Evolutionary conservation across 163 green algal genomes (phyloP), one percentile per base, ranked within the genome.

Genomic region (Scenedesmus sp.): DNA sequence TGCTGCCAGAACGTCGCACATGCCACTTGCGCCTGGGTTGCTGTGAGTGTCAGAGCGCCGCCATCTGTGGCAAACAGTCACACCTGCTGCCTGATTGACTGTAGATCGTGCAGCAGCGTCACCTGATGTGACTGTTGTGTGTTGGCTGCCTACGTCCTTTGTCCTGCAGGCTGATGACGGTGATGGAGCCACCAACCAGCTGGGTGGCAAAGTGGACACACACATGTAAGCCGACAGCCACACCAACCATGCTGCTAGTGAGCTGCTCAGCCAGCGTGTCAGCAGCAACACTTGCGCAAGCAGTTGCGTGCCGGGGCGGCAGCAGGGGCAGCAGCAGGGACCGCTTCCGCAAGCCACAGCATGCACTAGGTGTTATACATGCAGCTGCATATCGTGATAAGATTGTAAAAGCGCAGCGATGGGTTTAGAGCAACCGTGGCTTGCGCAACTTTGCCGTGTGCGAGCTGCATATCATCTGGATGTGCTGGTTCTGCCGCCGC

Each of bases 121-220:
- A 65, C 53, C 53, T 68, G 56, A 30, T 68, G 56, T 16, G 10
- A 56, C 30, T n/a, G 30, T 18, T 76, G 26, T 76, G 65, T 7
- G 20, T 40, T 24, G 65, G 18, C 26, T 30, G 15, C 3, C 56
- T 16, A n/a, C 26, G 56, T 68, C 16, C 4, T 33, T 76, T 37
- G 30, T 44, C 46, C 37, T 68, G 72, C 89, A 92, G 89, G 53
- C 24, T 92, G 53, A 87, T 92, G 51, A 86, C 89, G 13, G 2
- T 90, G 7, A 92, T 92, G 82, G 84, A 90, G 56, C 89, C 89
- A 4, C 26, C 43, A 51, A 76, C 68, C 73, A 92, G 89, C 83
- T 92, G 89, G 89, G 89, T 87, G 26, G 61, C 89, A 35, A 87
- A 87, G 26, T 92, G 89, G 89, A 68, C 53, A 56, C 85, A 90